These are phyloP conservation scores for Populus deltoides DNA, from an alignment of 345 rosid genomes.

Conservation along the genomic window DNA sequence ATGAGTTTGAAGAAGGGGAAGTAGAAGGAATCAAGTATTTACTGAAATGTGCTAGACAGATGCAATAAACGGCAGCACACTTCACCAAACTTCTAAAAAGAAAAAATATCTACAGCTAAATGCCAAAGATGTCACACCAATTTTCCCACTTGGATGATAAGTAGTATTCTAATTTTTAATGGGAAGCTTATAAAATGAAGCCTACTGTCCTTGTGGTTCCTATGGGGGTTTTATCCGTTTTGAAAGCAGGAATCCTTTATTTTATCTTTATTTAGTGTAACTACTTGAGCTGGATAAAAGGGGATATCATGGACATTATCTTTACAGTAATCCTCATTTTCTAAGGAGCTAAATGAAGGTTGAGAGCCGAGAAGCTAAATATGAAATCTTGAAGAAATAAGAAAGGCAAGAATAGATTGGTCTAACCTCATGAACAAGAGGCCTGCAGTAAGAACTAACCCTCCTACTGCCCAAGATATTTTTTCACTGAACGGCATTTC, in stretches of 20 bases:
- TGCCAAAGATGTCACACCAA: background rate
- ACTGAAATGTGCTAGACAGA: background rate
- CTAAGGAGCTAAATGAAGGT: background rate
- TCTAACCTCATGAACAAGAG: conserved; percentile 59
- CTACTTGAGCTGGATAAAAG: background rate
- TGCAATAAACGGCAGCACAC: background rate
- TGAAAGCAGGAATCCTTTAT: background rate
- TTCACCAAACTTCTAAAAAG: background rate
- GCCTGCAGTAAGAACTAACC: conserved; percentile 72
- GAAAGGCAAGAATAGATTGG: conserved; percentile 8
- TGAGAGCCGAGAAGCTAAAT: background rate
- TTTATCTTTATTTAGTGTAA: background rate
- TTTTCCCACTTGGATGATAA: background rate
- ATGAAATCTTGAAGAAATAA: background rate
- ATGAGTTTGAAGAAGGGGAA: too few species aligned
- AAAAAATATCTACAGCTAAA: background rate
- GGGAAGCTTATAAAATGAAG: background rate
- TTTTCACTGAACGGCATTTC: conserved; percentile 47
- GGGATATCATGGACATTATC: background rate
- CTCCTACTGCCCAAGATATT: conserved; percentile 79
- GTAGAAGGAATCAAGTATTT: background rate
- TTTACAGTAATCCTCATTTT: background rate
- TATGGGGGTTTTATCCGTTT: background rate
- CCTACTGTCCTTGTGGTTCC: background rate
- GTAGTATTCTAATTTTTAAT: background rate